Conservation (phyloP, 192 early-diverging fungal species). For the Obelidium mucronatum region DNA sequence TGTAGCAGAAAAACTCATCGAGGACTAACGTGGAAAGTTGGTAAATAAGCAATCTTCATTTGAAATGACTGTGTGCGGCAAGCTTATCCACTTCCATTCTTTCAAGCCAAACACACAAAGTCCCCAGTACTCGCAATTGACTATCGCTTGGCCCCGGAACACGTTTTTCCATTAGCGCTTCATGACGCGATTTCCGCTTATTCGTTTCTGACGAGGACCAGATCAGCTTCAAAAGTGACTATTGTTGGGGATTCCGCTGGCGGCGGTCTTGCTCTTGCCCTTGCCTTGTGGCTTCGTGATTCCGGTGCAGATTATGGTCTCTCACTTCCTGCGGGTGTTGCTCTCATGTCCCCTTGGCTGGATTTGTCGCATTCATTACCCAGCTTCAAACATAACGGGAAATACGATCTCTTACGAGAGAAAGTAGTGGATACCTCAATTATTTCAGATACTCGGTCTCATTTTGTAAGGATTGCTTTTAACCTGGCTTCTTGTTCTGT, state of each 20-base stretch:
- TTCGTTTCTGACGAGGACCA: constrained; percentile 62
- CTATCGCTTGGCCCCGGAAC: constrained; percentile 84
- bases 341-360: constrained; percentile 72
- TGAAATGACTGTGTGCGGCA: neutral
- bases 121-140: constrained; percentile 64
- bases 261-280: constrained; percentile 58
- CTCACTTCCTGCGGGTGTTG: constrained; percentile 59
- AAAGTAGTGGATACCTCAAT: constrained; percentile 42
- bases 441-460: constrained; percentile 31
- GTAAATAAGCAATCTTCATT: constrained; percentile 49
- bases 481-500: too few species aligned
- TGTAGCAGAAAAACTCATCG: constrained; percentile 41
- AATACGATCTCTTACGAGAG: constrained; percentile 46
- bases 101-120: constrained; percentile 55
- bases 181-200: constrained; percentile 84
- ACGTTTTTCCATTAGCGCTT: constrained; percentile 82
- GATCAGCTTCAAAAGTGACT: constrained; percentile 51
- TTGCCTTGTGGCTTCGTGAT: constrained; percentile 50
- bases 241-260: constrained; percentile 62
- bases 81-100: neutral
- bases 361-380: constrained; percentile 62
- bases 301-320: constrained; percentile 1
- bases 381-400: constrained; percentile 43
- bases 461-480: constrained; percentile 31
- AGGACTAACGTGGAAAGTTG: constrained; percentile 42